Conservation (phyloP, 2,329 filamentous ascomycete genomes). For the Periconia macrospinosa region DNA sequence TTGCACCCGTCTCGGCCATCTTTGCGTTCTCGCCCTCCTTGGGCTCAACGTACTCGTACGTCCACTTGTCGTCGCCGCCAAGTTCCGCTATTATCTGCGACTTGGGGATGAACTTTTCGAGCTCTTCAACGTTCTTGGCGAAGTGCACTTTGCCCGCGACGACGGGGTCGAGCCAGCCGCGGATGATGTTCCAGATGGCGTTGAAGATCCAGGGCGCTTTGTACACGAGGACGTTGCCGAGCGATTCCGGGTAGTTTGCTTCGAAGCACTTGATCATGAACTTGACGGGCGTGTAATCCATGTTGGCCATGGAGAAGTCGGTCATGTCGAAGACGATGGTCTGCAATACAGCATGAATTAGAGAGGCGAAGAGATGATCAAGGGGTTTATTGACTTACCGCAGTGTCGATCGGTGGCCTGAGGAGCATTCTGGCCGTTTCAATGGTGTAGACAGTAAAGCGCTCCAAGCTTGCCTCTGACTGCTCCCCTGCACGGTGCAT, state of each 20-base stretch:
- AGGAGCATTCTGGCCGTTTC: constrained; percentile 90
- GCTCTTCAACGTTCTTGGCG: constrained; percentile 76
- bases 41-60: constrained; percentile 81
- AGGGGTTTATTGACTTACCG: constrained; percentile 61
- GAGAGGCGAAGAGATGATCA: not conserved
- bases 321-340: constrained; percentile 97
- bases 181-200: constrained; percentile 95
- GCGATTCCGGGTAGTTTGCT: constrained; percentile 93
- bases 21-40: constrained; percentile 71
- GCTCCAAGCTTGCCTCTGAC: constrained; percentile 77
- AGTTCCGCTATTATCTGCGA: constrained; percentile 78
- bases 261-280: constrained; percentile 99
- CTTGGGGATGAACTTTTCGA: constrained; percentile 73
- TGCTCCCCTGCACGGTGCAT: constrained; percentile 84
- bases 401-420: constrained; percentile 80
- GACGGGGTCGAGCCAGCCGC: constrained; percentile 94
- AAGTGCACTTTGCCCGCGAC: constrained; percentile 95
- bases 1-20: constrained; percentile 66
- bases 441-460: constrained; percentile 90
- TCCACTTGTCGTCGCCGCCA: constrained; percentile 83
- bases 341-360: constrained; percentile 47
- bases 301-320: constrained; percentile 89
- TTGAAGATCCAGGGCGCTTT: constrained; percentile 98
- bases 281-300: constrained; percentile 97
- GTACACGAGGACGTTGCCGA: constrained; percentile 89